A percentile compares a stretch with the other conserved stretches of the same genome.
phyloP scores from a whole-genome alignment of 345 rosid species.

The Acer negundo region DNA sequence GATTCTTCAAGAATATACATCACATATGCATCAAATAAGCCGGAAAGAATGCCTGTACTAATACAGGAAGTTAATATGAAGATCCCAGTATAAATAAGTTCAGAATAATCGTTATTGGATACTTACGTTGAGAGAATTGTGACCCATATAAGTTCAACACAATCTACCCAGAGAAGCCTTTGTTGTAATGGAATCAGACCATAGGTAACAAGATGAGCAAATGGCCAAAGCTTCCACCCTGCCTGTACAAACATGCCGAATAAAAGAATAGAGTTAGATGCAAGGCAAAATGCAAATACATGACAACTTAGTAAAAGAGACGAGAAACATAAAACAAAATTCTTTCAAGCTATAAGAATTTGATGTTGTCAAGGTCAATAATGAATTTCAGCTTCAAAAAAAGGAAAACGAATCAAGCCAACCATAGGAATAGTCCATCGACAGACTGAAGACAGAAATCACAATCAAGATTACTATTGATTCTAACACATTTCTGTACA shows the following conservation, averaged over 20 bases:
- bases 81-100: not conserved
- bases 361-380: not conserved
- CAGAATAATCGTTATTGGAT: not conserved
- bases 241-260: slow-evolving; percentile 57
- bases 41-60: not conserved
- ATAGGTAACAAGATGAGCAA: slow-evolving; percentile 92
- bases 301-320: not conserved
- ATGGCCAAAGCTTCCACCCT: slow-evolving; percentile 99
- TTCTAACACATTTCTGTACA: not conserved
- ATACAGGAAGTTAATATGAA: not conserved
- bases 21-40: not conserved
- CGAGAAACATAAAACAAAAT: not conserved
- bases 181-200: slow-evolving; percentile 92
- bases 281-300: not conserved
- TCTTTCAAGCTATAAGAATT: not conserved
- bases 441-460: not conserved
- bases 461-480: not conserved
- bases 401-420: not conserved
- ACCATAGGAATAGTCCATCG: no score
- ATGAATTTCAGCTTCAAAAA: not conserved
- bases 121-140: slow-evolving; percentile 97
- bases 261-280: slow-evolving; percentile 15
- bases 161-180: slow-evolving; percentile 97
- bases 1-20: not conserved
- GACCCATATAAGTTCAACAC: slow-evolving; percentile 96